Evolutionary conservation across 106 monocot genomes (phyloP), one percentile per base, ranked within the genome.

Genomic region (Iris macrosiphon): DNA sequence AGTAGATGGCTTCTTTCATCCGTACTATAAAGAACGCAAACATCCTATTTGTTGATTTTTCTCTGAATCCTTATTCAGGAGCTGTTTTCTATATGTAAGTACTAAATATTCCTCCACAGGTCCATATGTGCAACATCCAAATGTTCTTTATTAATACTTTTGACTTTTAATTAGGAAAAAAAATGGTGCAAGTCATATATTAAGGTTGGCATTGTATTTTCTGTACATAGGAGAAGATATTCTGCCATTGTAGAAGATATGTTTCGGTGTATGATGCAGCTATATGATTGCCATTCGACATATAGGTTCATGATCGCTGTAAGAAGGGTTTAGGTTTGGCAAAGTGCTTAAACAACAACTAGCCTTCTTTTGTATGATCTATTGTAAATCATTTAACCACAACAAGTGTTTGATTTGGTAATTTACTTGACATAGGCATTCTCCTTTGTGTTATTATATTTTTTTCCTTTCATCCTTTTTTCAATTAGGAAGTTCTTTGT

Each of bases 381-480:
- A 42, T 49, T 98, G 16, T 98, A 87, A 31, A 70, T 98, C 16
- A 73, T 84, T 63, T 90, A 98, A 56, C 98, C 98, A 28, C 90
- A 83, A 15, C 91, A 91, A 79, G 98, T 98, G 19, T 98, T 87
- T 87, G 98, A 98, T 63, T 67, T 98, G 98, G 98, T 98, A 87
- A 23, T 45, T 8, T 38, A 27, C 54, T 13, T 6, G 7, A 41
- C 23, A 19, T 29, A 11, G 26, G 48, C n/a, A 30, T 3, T 29
- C 7, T 11, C 39, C 14, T 51, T 49, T n/a, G n/a, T n/a, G n/a
- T n/a, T n/a, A n/a, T n/a, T n/a, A 16, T 30, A 52, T 15, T 37
- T 54, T 3, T 37, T 40, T 23, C 13, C 11, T 46, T 19, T 34
- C 28, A 21, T 26, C 44, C 4, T 20, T 52, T 32, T 14, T 62